Base-by-base conservation (phyloP, 2,329 filamentous ascomycete species). In the Aschersonia sp. region DNA sequence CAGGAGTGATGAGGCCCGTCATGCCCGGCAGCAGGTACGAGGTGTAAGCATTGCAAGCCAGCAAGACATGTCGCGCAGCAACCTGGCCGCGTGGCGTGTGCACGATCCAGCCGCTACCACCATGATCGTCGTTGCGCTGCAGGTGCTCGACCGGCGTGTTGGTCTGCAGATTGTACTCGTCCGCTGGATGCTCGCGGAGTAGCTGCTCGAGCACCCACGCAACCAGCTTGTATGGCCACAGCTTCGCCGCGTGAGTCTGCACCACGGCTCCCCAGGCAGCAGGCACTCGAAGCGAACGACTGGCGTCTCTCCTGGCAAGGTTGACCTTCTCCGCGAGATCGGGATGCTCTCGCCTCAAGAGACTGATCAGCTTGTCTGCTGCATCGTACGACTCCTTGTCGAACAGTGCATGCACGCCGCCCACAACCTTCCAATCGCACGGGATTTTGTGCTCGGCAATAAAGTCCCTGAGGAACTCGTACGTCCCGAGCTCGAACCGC, bases 171-270 rank as follows among this genome's bases (percentile, higher is more conserved):
- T 88, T 88, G 57, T 88, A 79, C 8, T 58, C 60, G 2, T 59
- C 59, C 14, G 68, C 60, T 14, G 68, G 52, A 49, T 61, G 58
- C 46, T 53, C 54, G 31, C 49, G 52, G 1, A 78, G 57, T 0
- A 86, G 71, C 7, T 68, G 62, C 58, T 85, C 78, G 1, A 94
- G 66, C 0, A 89, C 71, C 63, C 79, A 83, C 1, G 79, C 69
- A 2, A 94, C 80, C 14, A 94, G 75, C 64, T 92, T 94, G 63
- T 94, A 94, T 0, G 87, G 87, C 84, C 84, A 89, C 43, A 87
- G 60, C 54, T 78, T 79, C 0, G 80, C 84, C 0, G 85, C 85
- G 42, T 76, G 67, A 41, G 68, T 67, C 51, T 82, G 82, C 12
- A 82, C 66, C 4, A 87, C 71, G 5, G 79, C 83, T 2, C 81